Conservation (phyloP, 495 filamentous ascomycete species). For the Hypomontagnella monticulosa region DNA sequence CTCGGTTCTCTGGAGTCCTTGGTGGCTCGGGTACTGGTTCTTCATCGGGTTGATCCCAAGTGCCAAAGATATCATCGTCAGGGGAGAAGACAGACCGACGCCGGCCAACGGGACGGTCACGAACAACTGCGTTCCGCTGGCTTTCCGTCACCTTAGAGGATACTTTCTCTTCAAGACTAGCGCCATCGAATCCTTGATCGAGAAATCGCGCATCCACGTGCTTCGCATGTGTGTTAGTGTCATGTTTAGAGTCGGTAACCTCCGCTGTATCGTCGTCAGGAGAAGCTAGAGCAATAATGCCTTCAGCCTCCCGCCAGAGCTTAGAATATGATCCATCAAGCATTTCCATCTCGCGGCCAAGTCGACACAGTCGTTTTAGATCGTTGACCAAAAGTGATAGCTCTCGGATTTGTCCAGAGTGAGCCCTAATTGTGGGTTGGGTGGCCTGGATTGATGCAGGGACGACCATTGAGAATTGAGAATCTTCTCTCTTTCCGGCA, state of each 20-base stretch:
- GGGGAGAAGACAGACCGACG: slow-evolving; percentile 68
- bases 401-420: slow-evolving; percentile 88
- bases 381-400: slow-evolving; percentile 78
- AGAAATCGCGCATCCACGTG: slow-evolving; percentile 64
- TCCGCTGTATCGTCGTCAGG: slow-evolving; percentile 77
- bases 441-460: slow-evolving; percentile 83
- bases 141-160: slow-evolving; percentile 50
- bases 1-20: slow-evolving; percentile 50
- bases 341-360: slow-evolving; percentile 73
- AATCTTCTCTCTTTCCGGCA: slow-evolving; percentile 56
- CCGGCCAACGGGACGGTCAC: slow-evolving; percentile 51
- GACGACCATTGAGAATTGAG: slow-evolving; percentile 72
- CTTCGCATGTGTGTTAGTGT: slow-evolving; percentile 38
- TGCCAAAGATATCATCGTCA: slow-evolving; percentile 71
- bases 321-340: slow-evolving; percentile 68
- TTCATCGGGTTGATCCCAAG: slow-evolving; percentile 54
- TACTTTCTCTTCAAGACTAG: slow-evolving; percentile 49
- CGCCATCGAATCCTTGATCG: slow-evolving; percentile 63
- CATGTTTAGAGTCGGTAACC: slow-evolving; percentile 46
- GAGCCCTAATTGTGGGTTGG: slow-evolving; percentile 84
- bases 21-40: slow-evolving; percentile 44
- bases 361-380: slow-evolving; percentile 75
- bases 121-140: slow-evolving; percentile 51
- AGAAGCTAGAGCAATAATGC: slow-evolving; percentile 85
- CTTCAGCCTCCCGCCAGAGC: slow-evolving; percentile 87